Base-by-base conservation (phyloP, 352 stramenopile genomes). In the Phytophthora melonis region DNA sequence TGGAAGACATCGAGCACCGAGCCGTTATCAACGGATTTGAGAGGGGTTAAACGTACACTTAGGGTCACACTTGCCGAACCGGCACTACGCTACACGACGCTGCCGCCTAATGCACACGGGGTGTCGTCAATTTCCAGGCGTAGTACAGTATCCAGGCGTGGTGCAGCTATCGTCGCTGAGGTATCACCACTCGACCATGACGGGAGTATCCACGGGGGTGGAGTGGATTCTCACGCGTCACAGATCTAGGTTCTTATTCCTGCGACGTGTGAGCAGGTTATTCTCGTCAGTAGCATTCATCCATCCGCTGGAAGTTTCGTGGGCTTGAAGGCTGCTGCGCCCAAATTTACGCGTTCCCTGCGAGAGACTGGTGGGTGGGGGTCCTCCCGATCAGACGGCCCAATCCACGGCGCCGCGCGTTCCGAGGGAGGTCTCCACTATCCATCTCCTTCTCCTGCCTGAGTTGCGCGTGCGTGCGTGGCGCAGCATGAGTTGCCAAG, bases 401-500 rank as follows among this genome's bases (percentile, higher is more conserved):
- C 30, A 50, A 47, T 32, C 34, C 34, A 16, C 5, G 21, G 18
- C 47, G 58, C 56, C 59, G 57, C 63, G 21, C 41, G 60, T 63
- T 61, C 66, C 63, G 58, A 52, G 10, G 41, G 58, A 52, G 10
- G 41, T 63, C 59, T 63, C 49, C 60, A 74, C 59, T 64, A 69
- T 69, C 59, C 60, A 73, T 63, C 58, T 57, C 16, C 43, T 30
- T 63, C 58, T 57, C 16, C 43, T 30, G 14, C 47, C 32, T 50
- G 52, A 57, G 36, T 43, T 43, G 36, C 13, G 36, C 36, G 36
- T 43, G 30, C 30, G 30, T 34, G 53, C 57, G 25, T 23, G 7
- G 45, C 49, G 47, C 54, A 50, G 25, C 36, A 75, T 78, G 72
- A 78, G 52, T 78, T 72, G 66, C 68, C 72, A 75, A 72, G 66